Base-by-base conservation (phyloP, 495 filamentous ascomycete species). In the Poronia punctata region DNA sequence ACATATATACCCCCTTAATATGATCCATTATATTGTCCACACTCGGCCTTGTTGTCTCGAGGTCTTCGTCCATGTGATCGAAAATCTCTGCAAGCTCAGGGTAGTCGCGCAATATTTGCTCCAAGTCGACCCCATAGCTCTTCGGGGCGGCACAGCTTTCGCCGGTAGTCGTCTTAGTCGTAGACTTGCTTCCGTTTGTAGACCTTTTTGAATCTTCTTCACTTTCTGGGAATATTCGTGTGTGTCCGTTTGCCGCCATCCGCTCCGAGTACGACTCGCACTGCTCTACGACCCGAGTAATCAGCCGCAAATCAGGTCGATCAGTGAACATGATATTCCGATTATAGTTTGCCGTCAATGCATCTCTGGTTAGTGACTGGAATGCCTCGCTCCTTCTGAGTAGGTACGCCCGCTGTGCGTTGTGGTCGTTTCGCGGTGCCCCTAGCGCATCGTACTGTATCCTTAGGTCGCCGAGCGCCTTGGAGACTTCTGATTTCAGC, bases 401-500 rank as follows among this genome's bases (percentile, higher is more conserved):
- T 8, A 80, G 62, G 40, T 27, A 58, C 3, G 40, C 44, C 7
- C 54, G 40, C 26, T 58, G 54, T 0, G 52, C 34, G 22, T 55
- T 18, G 15, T 47, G 40, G 15, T 55, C 34, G 25, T 25, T 40
- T 27, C 54, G 43, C 11, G 52, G 38, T 5, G 40, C 32, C 1
- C 79, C 77, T 43, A 82, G 57, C 4, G 22, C 40, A 2, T 63
- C 30, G 8, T 74, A 57, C 7, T 49, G 34, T 1, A 52, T 43
- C 43, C 57, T 61, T 34, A 53, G 48, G 0, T 49, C 44, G 16
- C 46, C 52, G 1, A 78, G 50, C 28, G 60, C 58, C 22, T 60
- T 63, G 5, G 32, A 45, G 16, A 81, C 53, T 10, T 80, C 71
- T 11, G 43, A 11, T 41, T 61, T 64, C 1, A 80, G 64, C 37